These are phyloP conservation scores for Camellia oleifera DNA, from an alignment of 179 eudicot genomes.

Conservation along the genomic window DNA sequence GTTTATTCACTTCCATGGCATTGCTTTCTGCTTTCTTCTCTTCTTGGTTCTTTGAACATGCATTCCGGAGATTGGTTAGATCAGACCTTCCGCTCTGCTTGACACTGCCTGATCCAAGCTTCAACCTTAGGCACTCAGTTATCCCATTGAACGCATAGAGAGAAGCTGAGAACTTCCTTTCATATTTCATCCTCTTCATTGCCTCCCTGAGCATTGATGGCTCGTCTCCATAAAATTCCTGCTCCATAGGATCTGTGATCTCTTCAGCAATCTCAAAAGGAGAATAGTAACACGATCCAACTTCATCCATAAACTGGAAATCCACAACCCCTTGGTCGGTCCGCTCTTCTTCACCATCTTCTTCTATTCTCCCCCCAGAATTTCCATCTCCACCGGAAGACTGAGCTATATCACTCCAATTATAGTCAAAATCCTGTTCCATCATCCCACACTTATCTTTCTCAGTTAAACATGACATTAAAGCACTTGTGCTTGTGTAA, in stretches of 20 bases:
- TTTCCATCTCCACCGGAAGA: slow-evolving; percentile 13
- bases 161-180: slow-evolving; percentile 35
- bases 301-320: slow-evolving; percentile 34
- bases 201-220: slow-evolving; percentile 31
- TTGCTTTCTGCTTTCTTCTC: not conserved
- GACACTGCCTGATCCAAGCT: slow-evolving; percentile 1
- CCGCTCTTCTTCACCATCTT: slow-evolving; percentile 13
- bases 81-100: not conserved
- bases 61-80: not conserved
- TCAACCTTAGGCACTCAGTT: slow-evolving; percentile 27
- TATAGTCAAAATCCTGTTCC: not conserved
- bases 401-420: not conserved
- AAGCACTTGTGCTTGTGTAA: not conserved
- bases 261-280: slow-evolving; percentile 38
- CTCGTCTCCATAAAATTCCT: slow-evolving; percentile 27
- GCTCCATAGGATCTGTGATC: slow-evolving; percentile 11
- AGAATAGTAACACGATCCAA: slow-evolving; percentile 23
- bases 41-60: slow-evolving; percentile 11
- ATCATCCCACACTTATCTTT: not conserved
- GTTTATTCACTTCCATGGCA: not conserved
- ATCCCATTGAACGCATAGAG: slow-evolving; percentile 34
- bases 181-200: slow-evolving; percentile 41
- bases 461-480: slow-evolving; percentile 8
- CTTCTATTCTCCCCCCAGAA: slow-evolving; percentile 11
- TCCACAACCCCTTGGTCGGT: slow-evolving; percentile 6